Evolutionary conservation across 225 moss, liverwort and hornwort species (phyloP).

Genomic region (Polytrichum formosum): DNA sequence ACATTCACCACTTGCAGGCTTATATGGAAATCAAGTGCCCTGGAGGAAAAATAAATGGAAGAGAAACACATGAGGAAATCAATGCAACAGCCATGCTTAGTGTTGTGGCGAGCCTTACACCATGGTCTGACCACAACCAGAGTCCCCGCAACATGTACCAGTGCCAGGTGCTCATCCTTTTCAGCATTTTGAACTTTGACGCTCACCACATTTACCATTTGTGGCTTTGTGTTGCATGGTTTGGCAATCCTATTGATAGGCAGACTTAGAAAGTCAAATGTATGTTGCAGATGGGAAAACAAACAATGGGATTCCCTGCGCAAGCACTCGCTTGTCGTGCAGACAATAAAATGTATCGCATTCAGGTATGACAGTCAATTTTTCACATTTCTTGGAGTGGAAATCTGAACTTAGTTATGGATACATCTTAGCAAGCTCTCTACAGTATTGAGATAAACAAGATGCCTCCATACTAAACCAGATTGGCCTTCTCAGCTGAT

Average conservation of each 20-base stretch:
- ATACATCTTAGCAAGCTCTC: not conserved
- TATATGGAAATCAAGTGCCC: constrained; percentile 98
- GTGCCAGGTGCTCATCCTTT: constrained; percentile 65
- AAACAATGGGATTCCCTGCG: constrained; percentile 98
- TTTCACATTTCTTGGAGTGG: no score
- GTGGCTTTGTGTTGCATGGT: no score
- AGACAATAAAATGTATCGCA: constrained; percentile 92
- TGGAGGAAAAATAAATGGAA: constrained; percentile 67
- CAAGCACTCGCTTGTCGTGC: constrained; percentile 80
- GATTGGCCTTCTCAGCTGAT: no score
- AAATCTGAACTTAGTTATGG: not conserved
- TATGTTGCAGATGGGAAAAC: constrained; percentile 87
- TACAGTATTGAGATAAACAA: no score
- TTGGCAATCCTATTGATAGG: no score
- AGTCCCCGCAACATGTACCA: constrained; percentile 99
- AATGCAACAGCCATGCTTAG: constrained; percentile 79
- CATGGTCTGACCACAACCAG: constrained; percentile 99
- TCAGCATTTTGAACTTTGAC: no score
- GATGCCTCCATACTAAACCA: no score
- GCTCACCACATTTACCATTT: no score
- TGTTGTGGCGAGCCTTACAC: constrained; percentile 94
- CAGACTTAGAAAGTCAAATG: not conserved
- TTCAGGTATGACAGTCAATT: constrained; percentile 58
- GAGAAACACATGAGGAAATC: constrained; percentile 76
- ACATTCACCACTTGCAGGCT: constrained; percentile 42